phyloP scores from a whole-genome alignment of 306 rosid species.

The Prunus persica region Prunus_persica_NCBIv2 NC_034013.1:13413001-13413500 shows the following conservation, averaged over 20 bases:
- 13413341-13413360: conserved; percentile 54
- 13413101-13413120: conserved; percentile 37
- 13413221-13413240: conserved; percentile 16
- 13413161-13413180: conserved; percentile 46
- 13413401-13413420: conserved; percentile 75
- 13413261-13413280: conserved; percentile 73
- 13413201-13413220: conserved; percentile 43
- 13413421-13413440: conserved; percentile 71
- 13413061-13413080: conserved; percentile 65
- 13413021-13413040: conserved; percentile 61
- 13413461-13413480: conserved; percentile 72
- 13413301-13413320: conserved; percentile 54
- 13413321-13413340: conserved; percentile 51
- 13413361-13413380: conserved; percentile 32
- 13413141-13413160: conserved; percentile 47
- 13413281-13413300: conserved; percentile 36
- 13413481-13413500: conserved; percentile 67
- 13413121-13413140: conserved; percentile 38
- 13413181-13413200: conserved; percentile 66
- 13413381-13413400: conserved; percentile 65
- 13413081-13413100: conserved; percentile 53
- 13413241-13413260: conserved; percentile 48
- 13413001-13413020: conserved; percentile 61
- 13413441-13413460: conserved; percentile 66
- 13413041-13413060: conserved; percentile 59